Conservation (phyloP, 176 grass and related monocot species). For the Carex kokanica region DNA sequence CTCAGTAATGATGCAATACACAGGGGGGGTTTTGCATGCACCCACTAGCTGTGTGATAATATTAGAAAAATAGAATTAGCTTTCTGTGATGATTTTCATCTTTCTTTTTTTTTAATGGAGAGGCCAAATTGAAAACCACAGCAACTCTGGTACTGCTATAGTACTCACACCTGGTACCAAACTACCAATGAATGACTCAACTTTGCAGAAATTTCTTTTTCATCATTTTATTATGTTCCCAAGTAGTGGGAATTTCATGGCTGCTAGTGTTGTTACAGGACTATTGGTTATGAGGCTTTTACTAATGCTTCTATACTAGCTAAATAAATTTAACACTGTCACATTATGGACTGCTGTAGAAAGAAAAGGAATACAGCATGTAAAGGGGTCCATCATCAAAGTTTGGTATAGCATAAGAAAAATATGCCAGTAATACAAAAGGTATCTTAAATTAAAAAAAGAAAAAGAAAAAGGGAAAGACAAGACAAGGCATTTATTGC, state of each 20-base stretch:
- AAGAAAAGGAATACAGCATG: neutral
- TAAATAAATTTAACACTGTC: neutral
- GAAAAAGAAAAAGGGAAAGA: neutral
- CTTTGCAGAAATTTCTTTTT: neutral
- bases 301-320: neutral
- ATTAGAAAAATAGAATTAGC: neutral
- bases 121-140: neutral
- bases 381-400: neutral
- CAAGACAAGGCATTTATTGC: neutral
- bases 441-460: neutral
- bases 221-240: neutral
- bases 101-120: neutral
- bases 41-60: conserved; percentile 56
- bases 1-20: conserved; percentile 91
- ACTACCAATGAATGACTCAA: neutral
- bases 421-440: neutral
- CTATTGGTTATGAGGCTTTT: neutral
- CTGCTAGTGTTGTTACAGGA: neutral
- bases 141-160: neutral
- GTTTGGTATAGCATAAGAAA: neutral
- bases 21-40: conserved; percentile 63
- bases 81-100: neutral
- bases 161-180: neutral
- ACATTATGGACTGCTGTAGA: neutral
- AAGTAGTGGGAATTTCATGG: neutral